phyloP scores from a whole-genome alignment of 768 basidiomycete species.

The Psilocybe sp. region DNA sequence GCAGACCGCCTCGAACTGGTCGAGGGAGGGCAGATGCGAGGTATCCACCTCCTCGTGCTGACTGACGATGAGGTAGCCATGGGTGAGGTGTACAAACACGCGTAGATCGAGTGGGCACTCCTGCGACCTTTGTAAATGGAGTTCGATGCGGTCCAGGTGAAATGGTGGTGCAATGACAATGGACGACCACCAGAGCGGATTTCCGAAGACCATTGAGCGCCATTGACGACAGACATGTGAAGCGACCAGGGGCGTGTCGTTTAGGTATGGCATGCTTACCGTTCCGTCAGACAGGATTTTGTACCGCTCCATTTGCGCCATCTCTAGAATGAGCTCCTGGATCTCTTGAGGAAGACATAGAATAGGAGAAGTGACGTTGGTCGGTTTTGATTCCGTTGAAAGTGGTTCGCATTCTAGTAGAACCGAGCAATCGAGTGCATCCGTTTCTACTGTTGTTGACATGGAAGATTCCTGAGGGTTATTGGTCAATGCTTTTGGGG shows the following conservation, averaged over 20 bases:
- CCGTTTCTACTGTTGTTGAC: too few species aligned
- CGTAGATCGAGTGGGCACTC: neutral
- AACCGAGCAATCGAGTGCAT: too few species aligned
- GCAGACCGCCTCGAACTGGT: too few species aligned
- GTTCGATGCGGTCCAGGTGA: neutral
- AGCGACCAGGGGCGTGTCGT: neutral
- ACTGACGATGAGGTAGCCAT: neutral
- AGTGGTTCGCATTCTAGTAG: too few species aligned
- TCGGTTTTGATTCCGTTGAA: too few species aligned
- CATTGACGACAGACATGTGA: constrained; percentile 9
- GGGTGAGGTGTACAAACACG: neutral
- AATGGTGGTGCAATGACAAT: constrained; percentile 1
- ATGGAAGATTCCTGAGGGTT: too few species aligned
- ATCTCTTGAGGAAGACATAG: too few species aligned
- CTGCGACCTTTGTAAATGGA: neutral
- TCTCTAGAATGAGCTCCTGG: too few species aligned
- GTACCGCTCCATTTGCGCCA: neutral
- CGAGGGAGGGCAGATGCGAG: too few species aligned
- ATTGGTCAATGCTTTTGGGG: too few species aligned
- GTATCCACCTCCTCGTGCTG: too few species aligned
- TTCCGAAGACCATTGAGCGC: constrained; percentile 5
- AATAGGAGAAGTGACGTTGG: too few species aligned
- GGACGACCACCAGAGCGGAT: constrained; percentile 8
- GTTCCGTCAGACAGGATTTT: neutral
- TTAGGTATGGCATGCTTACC: neutral